Evolutionary conservation across 257 asterid species (phyloP), one percentile per base, ranked within the genome.

Genomic region (Plantago ovata): DNA sequence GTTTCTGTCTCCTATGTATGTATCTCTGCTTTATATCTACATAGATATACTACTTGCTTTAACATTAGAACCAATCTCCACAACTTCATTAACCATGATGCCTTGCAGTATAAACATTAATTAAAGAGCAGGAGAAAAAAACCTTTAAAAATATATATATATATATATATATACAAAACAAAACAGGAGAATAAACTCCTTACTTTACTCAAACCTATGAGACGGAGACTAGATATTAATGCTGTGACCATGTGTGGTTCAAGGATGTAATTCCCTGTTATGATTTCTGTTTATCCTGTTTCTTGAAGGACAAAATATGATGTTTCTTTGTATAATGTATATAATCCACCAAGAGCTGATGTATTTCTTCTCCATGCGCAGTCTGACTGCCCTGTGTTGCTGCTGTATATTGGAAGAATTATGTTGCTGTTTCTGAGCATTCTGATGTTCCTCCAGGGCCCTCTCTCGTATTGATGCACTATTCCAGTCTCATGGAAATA

Each of bases 331-430:
- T 50, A 21, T 39, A 9, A 47, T 9, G 20, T 50, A 21, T 39
- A 9, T 24, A 53, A 42, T 43, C 36, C 56, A 14, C 53, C 13
- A 51, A 63, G 49, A 59, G 58, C 42, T 44, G 10, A 47, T 38
- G 6, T 32, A 13, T 53, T 49, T 61, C 49, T 46, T 43, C 57
- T 28, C 46, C 22, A n/a, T 65, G 51, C 75, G 80, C 85, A 84
- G 94, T 74, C 66, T 84, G 18, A 84, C 90, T 52, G 90, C 90
- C 64, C 85, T 85, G 6, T 82, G 90, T 61, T 85, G 90, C 77
- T 79, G 94, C 61, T 85, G 87, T 73, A 20, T 82, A 55, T 56
- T 85, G 68, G 91, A 85, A 71, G 87, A 85, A 63, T 86, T 93
- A 75, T 81, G 84, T 83, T 78, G 95, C 80, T 81, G 84, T 84